Evolutionary conservation across 352 stramenopile species (phyloP), one percentile per base, ranked within the genome.

Genomic region (Globisporangium yorkense): DNA sequence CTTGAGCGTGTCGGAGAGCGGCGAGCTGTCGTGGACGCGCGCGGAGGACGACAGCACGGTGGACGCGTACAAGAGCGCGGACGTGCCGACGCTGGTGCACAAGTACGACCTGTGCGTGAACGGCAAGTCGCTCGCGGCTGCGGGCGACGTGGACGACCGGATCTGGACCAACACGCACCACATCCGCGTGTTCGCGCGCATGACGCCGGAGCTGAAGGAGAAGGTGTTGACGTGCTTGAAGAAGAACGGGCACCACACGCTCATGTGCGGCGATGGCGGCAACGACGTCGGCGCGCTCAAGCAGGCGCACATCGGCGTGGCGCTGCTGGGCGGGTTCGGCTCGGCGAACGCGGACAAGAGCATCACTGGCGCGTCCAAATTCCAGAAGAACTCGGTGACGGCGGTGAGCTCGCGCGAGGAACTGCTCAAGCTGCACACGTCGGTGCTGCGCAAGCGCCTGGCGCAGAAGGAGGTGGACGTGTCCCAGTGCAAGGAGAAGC

Each of bases 181-280:
- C 61, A 86, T 96, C 53, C 81, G 82, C 35, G 92, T 99, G 41
- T 99, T 98, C 77, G 97, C 97, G 31, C 82, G 97, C 50, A 97
- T 98, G 72, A 97, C 94, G 10, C 97, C 97, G 5, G 80, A 97
- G 47, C 81, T 99, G 37, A 99, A 99, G 70, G 96, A 99, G 80
- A 87, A 88, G 57, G 86, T 99, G 18, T 70, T 99, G 54, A 96
- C 90, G 9, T 88, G 87, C 10, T 77, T 99, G n/a, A 99, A 99
- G 77, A 84, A 78, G 18, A 73, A 82, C 33, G 97, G 96, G 0
- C 75, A 90, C 52, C 78, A 91, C 54, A 98, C 94, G 27, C 77
- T 99, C 18, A 99, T 99, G 96, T 99, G 97, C 55, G 97, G 97
- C 57, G 97, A 99, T 62, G 97, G 97, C 55, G 97, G 90, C 15